Base-by-base conservation (phyloP, 345 rosid species). In the Citrus maxima region DNA sequence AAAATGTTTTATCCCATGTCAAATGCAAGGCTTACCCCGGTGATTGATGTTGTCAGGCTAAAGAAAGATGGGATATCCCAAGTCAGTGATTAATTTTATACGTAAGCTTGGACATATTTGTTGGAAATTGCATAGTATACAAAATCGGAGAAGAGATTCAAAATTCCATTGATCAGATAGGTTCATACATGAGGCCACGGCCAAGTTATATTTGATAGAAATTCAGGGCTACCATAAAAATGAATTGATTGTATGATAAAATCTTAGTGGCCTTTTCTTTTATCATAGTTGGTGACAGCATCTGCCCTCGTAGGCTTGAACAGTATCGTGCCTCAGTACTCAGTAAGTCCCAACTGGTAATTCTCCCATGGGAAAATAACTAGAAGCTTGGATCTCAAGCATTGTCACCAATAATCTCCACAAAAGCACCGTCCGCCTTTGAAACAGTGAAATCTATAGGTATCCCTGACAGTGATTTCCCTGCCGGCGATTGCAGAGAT, bases 371-470 rank as follows among this genome's bases (percentile, higher is more conserved):
- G 0, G 8, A 59, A 24, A 24, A 72, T 16, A 72, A 56, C 21
- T 2, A 2, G 21, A 34, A n/a, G 34, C 13, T 34, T 5, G 34
- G 54, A 66, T 55, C 5, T 51, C 2, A 34, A 59, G 27, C 38
- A 63, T 67, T 18, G 69, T 91, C 89, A 95, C 97, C 97, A 93
- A 79, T 90, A 93, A 84, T 93, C 95, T 60, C 90, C 88, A 80
- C 97, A 93, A 63, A 98, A 93, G 77, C 97, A 91, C 32, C 71
- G 70, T n/a, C 98, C 98, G 40, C 80, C 88, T 72, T 85, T 85
- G 80, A 95, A 95, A 78, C 91, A 86, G 73, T 95, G 98, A 77
- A 93, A 92, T 80, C 98, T 83, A 69, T 82, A 84, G 24, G 91
- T 79, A 82, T 93, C 98, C 68, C 98, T 89, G 19, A 92, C 84